A percentile compares a stretch with the other conserved stretches of the same genome.
Conservation (phyloP, 257 asterid species). For the Henckelia pumila region DNA sequence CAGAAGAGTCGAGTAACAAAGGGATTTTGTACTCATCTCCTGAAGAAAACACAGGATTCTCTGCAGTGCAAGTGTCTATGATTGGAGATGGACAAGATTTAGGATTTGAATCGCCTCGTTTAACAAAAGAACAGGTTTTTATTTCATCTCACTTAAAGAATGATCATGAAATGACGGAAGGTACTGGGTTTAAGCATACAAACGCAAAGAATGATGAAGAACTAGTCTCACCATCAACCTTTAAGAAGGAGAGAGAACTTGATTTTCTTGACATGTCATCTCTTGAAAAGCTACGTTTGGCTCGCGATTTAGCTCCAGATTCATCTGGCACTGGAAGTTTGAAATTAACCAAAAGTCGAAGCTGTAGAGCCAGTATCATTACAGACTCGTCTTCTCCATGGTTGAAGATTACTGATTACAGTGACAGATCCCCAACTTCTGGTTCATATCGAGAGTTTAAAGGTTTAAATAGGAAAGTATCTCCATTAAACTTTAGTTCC, state of each 20-base stretch:
- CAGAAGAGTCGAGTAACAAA: slow-evolving; percentile 40
- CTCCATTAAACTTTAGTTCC: slow-evolving; percentile 38
- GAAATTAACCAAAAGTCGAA: slow-evolving; percentile 58
- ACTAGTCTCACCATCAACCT: slow-evolving; percentile 15
- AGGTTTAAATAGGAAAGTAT: slow-evolving; percentile 41
- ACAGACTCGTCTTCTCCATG: slow-evolving; percentile 40
- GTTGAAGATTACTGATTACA: slow-evolving; percentile 35
- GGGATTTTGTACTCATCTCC: slow-evolving; percentile 25
- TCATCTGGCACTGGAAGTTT: slow-evolving; percentile 34
- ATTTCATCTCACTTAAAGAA: slow-evolving; percentile 28
- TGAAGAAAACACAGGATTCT: slow-evolving; percentile 30
- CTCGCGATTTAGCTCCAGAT: slow-evolving; percentile 32
- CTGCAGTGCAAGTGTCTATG: slow-evolving; percentile 21
- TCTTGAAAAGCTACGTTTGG: slow-evolving; percentile 35
- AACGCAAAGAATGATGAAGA: slow-evolving; percentile 32
- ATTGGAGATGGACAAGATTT: slow-evolving; percentile 22
- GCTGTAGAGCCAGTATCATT: slow-evolving; percentile 61
- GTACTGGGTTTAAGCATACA: slow-evolving; percentile 9
- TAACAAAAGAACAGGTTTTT: slow-evolving; percentile 23
- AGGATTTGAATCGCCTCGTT: slow-evolving; percentile 31
- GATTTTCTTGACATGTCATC: slow-evolving; percentile 34
- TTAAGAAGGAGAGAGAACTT: slow-evolving; percentile 23
- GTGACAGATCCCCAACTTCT: slow-evolving; percentile 45
- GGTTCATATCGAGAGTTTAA: slow-evolving; percentile 44
- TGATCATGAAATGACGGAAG: slow-evolving; percentile 34